A percentile compares a stretch with the other conserved stretches of the same genome.
These are phyloP conservation scores for Fusarium clavum DNA, from an alignment of 2,329 filamentous ascomycete species.

Conservation along the genomic window DNA sequence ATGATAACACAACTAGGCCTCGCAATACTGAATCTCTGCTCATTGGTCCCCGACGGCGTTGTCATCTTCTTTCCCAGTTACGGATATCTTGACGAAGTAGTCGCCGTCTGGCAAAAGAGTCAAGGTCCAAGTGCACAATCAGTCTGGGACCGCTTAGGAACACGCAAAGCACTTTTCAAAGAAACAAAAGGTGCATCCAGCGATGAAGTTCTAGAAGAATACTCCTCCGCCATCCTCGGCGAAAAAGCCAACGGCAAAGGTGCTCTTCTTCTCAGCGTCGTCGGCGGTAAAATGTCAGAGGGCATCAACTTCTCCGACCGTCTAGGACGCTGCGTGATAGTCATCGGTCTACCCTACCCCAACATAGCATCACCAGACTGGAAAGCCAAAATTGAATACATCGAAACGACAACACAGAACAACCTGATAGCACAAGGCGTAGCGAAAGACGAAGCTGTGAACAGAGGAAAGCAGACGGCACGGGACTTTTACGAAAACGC, in stretches of 20 bases:
- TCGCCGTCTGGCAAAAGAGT: conserved; percentile 68
- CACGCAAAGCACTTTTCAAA: conserved; percentile 72
- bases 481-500: conserved; percentile 92
- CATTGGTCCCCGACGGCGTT: conserved; percentile 84
- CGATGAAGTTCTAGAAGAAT: conserved; percentile 79
- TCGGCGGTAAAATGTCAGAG: conserved; percentile 95
- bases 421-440: conserved; percentile 49
- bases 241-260: conserved; percentile 60
- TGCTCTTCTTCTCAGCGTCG: conserved; percentile 86
- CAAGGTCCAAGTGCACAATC: conserved; percentile 49
- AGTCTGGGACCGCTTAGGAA: conserved; percentile 69
- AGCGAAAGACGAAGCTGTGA: conserved; percentile 44
- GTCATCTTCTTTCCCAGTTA: conserved; percentile 98
- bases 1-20: conserved; percentile 82
- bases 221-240: conserved; percentile 74
- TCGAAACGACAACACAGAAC: conserved; percentile 70
- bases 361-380: conserved; percentile 91
- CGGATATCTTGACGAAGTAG: conserved; percentile 83
- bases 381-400: conserved; percentile 90
- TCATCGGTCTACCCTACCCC: conserved; percentile 93
- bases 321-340: conserved; percentile 87
- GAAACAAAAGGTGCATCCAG: conserved; percentile 66
- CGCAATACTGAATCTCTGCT: conserved; percentile 77
- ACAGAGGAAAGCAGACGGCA: conserved; percentile 66
- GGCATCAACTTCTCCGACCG: conserved; percentile 98